phyloP scores from a whole-genome alignment of 2,329 filamentous ascomycete genomes.

The Hymenoscyphus infarciens region DNA sequence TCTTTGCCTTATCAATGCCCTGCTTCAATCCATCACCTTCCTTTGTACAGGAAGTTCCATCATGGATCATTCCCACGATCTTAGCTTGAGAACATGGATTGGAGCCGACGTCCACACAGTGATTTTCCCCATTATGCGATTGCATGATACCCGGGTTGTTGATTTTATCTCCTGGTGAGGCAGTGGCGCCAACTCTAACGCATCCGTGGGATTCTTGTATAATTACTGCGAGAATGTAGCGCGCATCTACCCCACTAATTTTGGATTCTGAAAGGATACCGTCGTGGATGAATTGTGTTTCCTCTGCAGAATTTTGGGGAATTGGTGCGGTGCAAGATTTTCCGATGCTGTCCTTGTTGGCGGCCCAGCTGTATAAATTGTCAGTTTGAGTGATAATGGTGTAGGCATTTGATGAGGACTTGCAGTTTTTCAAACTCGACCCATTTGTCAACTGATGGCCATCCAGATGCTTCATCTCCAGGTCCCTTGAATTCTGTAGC shows the following conservation, averaged over 20 bases:
- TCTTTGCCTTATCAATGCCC: neutral
- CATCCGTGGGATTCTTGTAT: constrained; percentile 35
- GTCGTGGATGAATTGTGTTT: constrained; percentile 5
- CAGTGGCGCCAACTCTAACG: constrained; percentile 16
- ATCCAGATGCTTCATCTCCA: no score
- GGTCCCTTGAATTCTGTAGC: no score
- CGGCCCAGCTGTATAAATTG: neutral
- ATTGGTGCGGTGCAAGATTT: neutral
- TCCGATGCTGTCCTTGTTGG: neutral
- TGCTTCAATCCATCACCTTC: constrained; percentile 6
- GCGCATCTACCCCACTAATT: constrained; percentile 24
- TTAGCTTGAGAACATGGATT: neutral
- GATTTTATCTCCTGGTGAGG: neutral
- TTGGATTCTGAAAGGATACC: constrained; percentile 7
- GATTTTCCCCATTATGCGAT: constrained; percentile 11
- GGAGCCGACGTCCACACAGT: constrained; percentile 7
- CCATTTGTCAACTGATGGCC: constrained; percentile 9
- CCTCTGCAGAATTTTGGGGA: constrained; percentile 8
- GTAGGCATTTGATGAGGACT: neutral
- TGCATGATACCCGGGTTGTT: constrained; percentile 27
- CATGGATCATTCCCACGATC: constrained; percentile 12
- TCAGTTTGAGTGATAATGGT: neutral
- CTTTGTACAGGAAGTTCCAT: constrained; percentile 6
- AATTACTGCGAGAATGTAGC: constrained; percentile 34
- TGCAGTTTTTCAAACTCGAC: neutral